Conservation (phyloP, 148 eudicot genomes). For the Camellia japonica region DNA sequence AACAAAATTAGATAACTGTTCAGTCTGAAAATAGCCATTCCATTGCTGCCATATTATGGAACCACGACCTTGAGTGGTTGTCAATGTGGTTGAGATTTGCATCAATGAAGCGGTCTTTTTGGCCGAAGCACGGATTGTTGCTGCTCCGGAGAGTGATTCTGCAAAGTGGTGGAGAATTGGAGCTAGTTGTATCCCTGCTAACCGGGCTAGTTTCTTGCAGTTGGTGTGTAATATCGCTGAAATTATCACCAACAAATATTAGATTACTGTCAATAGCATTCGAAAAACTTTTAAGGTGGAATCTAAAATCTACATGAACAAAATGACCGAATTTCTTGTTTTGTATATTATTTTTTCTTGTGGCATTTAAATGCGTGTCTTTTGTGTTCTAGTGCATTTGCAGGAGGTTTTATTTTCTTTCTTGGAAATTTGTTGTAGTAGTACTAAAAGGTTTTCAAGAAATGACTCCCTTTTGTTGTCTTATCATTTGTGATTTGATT, state of each 20-base stretch:
- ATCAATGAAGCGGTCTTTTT: conserved; percentile 55
- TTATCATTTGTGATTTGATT: background rate
- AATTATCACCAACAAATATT: conserved; percentile 1
- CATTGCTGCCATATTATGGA: conserved; percentile 88
- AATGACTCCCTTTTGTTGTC: background rate
- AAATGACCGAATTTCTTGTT: background rate
- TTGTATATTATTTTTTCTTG: no score
- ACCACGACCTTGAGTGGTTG: conserved; percentile 80
- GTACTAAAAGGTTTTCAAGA: background rate
- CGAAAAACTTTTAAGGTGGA: background rate
- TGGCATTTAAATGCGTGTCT: background rate
- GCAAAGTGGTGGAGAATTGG: conserved; percentile 96
- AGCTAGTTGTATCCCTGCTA: conserved; percentile 79
- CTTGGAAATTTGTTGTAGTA: background rate
- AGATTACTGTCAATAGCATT: background rate
- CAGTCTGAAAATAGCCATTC: conserved; percentile 92
- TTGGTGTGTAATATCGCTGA: conserved; percentile 92
- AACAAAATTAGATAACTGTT: conserved; percentile 91
- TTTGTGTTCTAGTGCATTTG: background rate
- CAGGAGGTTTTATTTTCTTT: background rate
- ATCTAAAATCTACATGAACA: background rate
- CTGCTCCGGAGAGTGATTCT: conserved; percentile 91
- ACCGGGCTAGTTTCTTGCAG: conserved; percentile 85
- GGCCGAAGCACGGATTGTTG: conserved; percentile 90
- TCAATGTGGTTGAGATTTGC: conserved; percentile 72